phyloP scores from a whole-genome alignment of 805 yeast genomes.

The Lipomyces orientalis region DNA sequence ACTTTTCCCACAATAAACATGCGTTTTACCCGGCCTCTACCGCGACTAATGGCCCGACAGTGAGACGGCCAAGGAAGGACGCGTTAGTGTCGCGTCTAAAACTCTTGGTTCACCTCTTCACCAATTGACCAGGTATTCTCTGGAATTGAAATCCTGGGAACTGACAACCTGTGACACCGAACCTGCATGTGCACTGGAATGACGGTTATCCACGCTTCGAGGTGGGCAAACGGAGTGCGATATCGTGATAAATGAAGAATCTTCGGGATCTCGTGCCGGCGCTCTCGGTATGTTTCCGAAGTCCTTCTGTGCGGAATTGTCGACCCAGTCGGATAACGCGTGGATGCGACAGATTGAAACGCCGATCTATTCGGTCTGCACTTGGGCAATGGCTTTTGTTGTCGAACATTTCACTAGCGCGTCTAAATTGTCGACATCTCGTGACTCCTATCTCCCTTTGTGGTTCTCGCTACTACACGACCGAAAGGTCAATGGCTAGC shows the following conservation, averaged over 20 bases:
- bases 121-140: background rate
- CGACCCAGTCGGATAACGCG: background rate
- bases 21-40: too few relatives aligned
- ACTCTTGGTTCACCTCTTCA: background rate
- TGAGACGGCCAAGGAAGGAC: too few relatives aligned
- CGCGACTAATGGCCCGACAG: too few relatives aligned
- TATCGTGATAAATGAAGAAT: background rate
- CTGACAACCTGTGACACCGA: background rate
- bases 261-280: background rate
- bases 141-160: background rate
- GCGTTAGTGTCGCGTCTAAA: too few relatives aligned
- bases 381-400: background rate
- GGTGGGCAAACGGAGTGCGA: background rate
- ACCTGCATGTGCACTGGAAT: background rate
- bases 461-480: background rate
- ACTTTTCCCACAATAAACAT: too few relatives aligned
- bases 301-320: background rate
- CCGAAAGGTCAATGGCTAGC: background rate
- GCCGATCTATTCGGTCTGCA: background rate
- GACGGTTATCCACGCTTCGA: background rate
- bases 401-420: background rate
- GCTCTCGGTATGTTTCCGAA: background rate
- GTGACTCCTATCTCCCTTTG: background rate
- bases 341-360: background rate
- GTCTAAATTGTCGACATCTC: background rate